Evolutionary conservation across 495 filamentous ascomycete species (phyloP), one percentile per base, ranked within the genome.

Genomic region (Xylaria longipes): DNA sequence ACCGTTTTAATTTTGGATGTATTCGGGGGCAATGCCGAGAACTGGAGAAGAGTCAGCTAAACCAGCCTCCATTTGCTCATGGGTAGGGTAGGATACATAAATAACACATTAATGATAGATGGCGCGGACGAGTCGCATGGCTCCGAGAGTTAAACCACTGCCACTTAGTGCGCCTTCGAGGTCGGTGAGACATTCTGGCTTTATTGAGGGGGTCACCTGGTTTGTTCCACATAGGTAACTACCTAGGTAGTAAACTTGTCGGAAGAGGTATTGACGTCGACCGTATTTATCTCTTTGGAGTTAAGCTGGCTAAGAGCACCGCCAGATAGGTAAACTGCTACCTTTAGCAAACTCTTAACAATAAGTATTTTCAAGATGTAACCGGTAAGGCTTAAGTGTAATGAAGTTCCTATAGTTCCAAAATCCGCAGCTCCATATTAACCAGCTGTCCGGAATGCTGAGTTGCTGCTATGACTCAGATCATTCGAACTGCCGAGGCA

Each of bases 181-280:
- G 7, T 1, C 22, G 66, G 50, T 46, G 39, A 60, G 66, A 68
- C 39, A 58, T 52, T 50, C 45, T 66, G 31, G 22, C 43, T 63
- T 22, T 12, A 20, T 45, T 33, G 50, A n/a, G 22, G 29, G 22
- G 4, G 29, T 12, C 31, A 37, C 29, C 27, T 54, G 45, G 29
- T 35, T 2, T 31, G 45, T 31, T 35, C 1, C 8, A 37, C 63
- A 31, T 20, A n/a, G n/a, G n/a, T n/a, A 22, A 22, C n/a, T 64
- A 25, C 1, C 7, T 35, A 22, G 9, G 1, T 17, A 35, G 60
- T 25, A 11, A 27, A 35, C 27, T 37, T 37, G 37, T 43, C 60
- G 20, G 58, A 37, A 37, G 20, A 60, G 56, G 17, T n/a, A 5
- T 60, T 4, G 31, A 60, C 6, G 11, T 60, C 9, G 11, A 37